Evolutionary conservation across 768 basidiomycete species (phyloP).

Genomic region (Suillus ampliporus): DNA sequence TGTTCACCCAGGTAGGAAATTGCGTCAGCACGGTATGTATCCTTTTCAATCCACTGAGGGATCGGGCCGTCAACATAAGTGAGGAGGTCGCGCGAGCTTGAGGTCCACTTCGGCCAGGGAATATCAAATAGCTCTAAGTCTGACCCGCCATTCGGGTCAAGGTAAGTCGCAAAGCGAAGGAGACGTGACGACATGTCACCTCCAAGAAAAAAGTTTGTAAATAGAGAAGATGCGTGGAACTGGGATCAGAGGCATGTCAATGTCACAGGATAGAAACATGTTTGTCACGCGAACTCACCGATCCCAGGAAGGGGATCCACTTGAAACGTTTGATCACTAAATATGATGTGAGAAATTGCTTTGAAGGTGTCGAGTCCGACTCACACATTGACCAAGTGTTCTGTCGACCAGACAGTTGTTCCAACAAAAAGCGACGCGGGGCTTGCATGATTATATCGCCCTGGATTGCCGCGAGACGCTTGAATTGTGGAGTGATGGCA

Average conservation of each 20-base stretch:
- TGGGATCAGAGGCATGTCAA: no score
- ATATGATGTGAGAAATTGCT: not conserved
- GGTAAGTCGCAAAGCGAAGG: no score
- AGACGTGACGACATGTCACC: no score
- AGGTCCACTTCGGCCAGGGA: no score
- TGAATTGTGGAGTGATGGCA: slow-evolving; percentile 52
- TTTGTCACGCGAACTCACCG: no score
- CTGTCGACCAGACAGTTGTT: slow-evolving; percentile 42
- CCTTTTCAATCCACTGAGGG: slow-evolving; percentile 20
- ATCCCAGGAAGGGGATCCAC: no score
- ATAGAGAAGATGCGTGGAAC: no score
- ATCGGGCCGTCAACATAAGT: slow-evolving; percentile 26
- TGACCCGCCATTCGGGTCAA: no score
- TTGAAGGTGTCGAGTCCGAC: not conserved
- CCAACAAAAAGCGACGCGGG: slow-evolving; percentile 52
- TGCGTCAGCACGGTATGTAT: slow-evolving; percentile 26
- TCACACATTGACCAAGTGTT: slow-evolving; percentile 42
- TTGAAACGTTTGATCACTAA: slow-evolving; percentile 43
- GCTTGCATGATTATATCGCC: slow-evolving; percentile 59
- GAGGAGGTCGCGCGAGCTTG: slow-evolving; percentile 18
- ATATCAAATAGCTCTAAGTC: no score
- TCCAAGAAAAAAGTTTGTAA: no score
- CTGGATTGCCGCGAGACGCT: slow-evolving; percentile 54
- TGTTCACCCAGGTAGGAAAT: slow-evolving; percentile 16
- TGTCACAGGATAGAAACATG: no score